A percentile compares a stretch with the other conserved stretches of the same genome.
Conservation (phyloP, 2,329 filamentous ascomycete genomes). For the Rutstroemia sp. region DNA sequence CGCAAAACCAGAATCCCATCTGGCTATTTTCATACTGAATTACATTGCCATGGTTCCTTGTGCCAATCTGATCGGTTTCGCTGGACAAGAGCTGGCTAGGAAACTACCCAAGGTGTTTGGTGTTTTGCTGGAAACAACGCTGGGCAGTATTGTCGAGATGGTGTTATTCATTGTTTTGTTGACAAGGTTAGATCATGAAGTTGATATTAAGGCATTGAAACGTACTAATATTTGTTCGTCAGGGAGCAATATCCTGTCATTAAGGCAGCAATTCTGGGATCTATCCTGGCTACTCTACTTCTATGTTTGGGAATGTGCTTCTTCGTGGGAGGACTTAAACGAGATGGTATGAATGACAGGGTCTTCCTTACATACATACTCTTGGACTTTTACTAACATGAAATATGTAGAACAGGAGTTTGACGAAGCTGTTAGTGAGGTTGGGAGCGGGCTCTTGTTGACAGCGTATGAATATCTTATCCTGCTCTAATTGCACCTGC, state of each 20-base stretch:
- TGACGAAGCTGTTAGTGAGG: constrained; percentile 69
- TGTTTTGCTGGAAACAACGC: constrained; percentile 52
- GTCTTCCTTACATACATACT: neutral
- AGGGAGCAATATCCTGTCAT: constrained; percentile 58
- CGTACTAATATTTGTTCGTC: neutral
- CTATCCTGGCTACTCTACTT: constrained; percentile 73
- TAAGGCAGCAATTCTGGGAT: constrained; percentile 75
- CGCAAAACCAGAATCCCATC: constrained; percentile 45
- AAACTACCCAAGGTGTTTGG: constrained; percentile 70
- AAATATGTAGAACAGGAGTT: constrained; percentile 51
- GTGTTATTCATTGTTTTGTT: constrained; percentile 76
- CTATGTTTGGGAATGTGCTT: constrained; percentile 77
- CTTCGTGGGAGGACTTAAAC: constrained; percentile 63
- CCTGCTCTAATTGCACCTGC: neutral
- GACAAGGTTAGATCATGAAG: constrained; percentile 22
- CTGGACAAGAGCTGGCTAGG: constrained; percentile 61
- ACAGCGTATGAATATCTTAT: constrained; percentile 51
- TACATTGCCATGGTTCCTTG: constrained; percentile 74
- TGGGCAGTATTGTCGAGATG: constrained; percentile 74
- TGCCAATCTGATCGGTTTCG: constrained; percentile 69
- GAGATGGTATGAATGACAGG: constrained; percentile 33
- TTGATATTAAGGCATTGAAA: neutral
- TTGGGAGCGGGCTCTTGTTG: constrained; percentile 67
- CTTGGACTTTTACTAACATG: neutral
- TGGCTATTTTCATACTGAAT: constrained; percentile 61